Evolutionary conservation across 2,329 filamentous ascomycete species (phyloP).

Genomic region (Diaporthe eres): DNA sequence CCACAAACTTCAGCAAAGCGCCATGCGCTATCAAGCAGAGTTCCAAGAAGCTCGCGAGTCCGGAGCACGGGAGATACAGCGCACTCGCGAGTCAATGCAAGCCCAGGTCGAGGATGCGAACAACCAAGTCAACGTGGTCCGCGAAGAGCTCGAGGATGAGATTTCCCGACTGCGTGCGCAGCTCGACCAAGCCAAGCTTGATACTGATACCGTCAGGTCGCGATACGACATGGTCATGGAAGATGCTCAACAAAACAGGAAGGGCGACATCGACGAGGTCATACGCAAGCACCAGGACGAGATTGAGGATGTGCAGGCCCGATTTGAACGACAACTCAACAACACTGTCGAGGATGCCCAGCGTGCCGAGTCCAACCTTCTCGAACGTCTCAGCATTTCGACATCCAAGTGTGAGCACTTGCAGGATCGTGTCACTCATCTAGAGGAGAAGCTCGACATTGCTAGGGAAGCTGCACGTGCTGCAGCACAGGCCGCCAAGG

Average conservation of each 20-base stretch:
- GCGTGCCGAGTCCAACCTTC: slow-evolving; percentile 82
- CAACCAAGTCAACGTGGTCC: slow-evolving; percentile 86
- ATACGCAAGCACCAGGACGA: slow-evolving; percentile 75
- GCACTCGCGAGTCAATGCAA: slow-evolving; percentile 83
- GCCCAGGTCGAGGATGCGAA: slow-evolving; percentile 87
- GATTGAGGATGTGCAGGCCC: slow-evolving; percentile 80
- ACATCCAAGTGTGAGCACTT: slow-evolving; percentile 88
- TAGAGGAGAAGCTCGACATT: slow-evolving; percentile 93
- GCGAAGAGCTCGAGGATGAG: slow-evolving; percentile 86
- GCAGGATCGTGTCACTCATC: slow-evolving; percentile 85
- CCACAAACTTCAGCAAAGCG: slow-evolving; percentile 78
- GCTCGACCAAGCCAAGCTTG: slow-evolving; percentile 82
- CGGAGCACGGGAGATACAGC: slow-evolving; percentile 84
- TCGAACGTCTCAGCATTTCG: slow-evolving; percentile 85
- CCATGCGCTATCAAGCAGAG: slow-evolving; percentile 81
- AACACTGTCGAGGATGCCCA: slow-evolving; percentile 86
- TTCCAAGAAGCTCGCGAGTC: slow-evolving; percentile 87
- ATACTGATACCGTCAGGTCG: slow-evolving; percentile 84
- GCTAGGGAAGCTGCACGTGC: slow-evolving; percentile 89
- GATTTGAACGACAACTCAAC: slow-evolving; percentile 80
- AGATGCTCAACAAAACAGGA: slow-evolving; percentile 80
- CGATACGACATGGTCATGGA: slow-evolving; percentile 88
- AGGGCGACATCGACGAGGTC: slow-evolving; percentile 66
- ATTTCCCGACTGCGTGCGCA: slow-evolving; percentile 79
- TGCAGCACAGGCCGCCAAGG: slow-evolving; percentile 82